These are phyloP conservation scores for Porpolomopsis calyptriformis DNA, from an alignment of 768 basidiomycete species.

Conservation along the genomic window DNA sequence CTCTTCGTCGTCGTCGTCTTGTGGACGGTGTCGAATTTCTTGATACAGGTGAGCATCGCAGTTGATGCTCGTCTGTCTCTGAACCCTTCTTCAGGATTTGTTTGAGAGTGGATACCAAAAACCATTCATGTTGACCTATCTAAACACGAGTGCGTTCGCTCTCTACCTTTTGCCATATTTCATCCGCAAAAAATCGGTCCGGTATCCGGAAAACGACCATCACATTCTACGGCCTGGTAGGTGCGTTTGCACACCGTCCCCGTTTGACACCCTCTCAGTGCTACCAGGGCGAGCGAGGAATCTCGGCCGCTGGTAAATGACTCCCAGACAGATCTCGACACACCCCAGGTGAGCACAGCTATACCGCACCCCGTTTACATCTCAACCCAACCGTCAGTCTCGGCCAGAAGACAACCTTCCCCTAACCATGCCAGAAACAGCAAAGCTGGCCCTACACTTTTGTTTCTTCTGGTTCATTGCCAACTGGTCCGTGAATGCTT, in stretches of 20 bases:
- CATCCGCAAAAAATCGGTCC: constrained; percentile 23
- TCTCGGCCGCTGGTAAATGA: constrained; percentile 21
- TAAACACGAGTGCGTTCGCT: constrained; percentile 84
- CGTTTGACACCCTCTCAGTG: not conserved
- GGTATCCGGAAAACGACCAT: constrained; percentile 7
- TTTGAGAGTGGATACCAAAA: constrained; percentile 68
- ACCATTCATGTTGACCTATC: constrained; percentile 88
- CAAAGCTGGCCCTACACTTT: constrained; percentile 66
- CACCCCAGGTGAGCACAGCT: constrained; percentile 5
- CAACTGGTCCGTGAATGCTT: constrained; percentile 83
- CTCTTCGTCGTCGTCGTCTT: constrained; percentile 69
- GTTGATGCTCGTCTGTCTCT: not conserved
- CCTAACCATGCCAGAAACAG: constrained; percentile 61
- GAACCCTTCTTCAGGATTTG: constrained; percentile 27
- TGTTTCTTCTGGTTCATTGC: constrained; percentile 90
- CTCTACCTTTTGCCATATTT: constrained; percentile 65
- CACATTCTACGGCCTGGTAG: constrained; percentile 6
- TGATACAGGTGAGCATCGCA: constrained; percentile 54
- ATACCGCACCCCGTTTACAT: not conserved
- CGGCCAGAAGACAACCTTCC: constrained; percentile 18
- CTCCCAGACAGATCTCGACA: constrained; percentile 7
- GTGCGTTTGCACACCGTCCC: not conserved
- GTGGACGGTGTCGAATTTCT: constrained; percentile 84
- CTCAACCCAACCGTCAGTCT: not conserved
- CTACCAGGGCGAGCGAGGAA: constrained; percentile 9